A percentile compares a stretch with the other conserved stretches of the same genome.
Evolutionary conservation across 495 filamentous ascomycete genomes (phyloP).

Genomic region (Filosporella fistucella): DNA sequence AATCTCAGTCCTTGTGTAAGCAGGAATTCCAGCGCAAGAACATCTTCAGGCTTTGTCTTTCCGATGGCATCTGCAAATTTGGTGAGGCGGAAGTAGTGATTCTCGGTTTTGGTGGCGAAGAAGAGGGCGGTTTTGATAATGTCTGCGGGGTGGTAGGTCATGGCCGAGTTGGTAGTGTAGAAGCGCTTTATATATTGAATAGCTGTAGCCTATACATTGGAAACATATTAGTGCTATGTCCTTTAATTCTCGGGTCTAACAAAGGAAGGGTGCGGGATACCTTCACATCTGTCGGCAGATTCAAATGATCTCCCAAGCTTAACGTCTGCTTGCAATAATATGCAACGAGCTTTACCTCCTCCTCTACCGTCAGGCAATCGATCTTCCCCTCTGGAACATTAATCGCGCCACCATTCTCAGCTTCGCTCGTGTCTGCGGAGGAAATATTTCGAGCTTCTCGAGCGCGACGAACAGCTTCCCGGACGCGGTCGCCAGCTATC

Average conservation of each 20-base stretch:
- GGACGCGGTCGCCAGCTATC: constrained; percentile 67
- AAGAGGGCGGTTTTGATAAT: constrained; percentile 86
- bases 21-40: constrained; percentile 85
- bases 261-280: constrained; percentile 31
- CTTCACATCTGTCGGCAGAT: constrained; percentile 75
- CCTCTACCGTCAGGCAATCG: constrained; percentile 72
- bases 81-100: constrained; percentile 66
- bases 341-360: constrained; percentile 76
- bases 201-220: constrained; percentile 65
- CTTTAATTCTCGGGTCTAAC: background rate
- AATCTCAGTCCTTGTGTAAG: constrained; percentile 92
- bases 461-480: constrained; percentile 49
- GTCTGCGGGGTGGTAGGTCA: constrained; percentile 87
- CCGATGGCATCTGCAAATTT: constrained; percentile 54
- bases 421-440: constrained; percentile 31
- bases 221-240: background rate
- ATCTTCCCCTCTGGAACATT: constrained; percentile 43
- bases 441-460: constrained; percentile 29
- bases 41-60: constrained; percentile 65
- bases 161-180: constrained; percentile 88
- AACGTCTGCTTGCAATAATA: constrained; percentile 74
- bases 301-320: constrained; percentile 69
- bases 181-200: constrained; percentile 90
- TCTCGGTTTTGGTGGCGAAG: constrained; percentile 89
- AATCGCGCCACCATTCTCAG: constrained; percentile 14